These are phyloP conservation scores for Helicostylum pulchrum DNA, from an alignment of 192 early-diverging fungal genomes.

Conservation along the genomic window DNA sequence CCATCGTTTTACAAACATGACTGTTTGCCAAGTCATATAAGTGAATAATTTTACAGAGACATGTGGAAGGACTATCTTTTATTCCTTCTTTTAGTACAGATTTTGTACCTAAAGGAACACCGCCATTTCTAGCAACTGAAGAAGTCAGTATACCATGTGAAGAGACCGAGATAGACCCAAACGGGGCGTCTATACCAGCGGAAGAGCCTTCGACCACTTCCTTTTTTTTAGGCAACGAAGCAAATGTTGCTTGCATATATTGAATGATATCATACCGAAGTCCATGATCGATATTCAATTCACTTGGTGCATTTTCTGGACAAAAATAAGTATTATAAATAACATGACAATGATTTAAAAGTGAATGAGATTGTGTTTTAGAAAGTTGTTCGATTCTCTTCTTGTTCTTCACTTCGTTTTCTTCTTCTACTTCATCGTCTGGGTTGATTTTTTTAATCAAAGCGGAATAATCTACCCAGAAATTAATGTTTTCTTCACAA, in stretches of 20 bases:
- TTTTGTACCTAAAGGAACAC: background rate
- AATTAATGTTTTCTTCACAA: constrained; percentile 69
- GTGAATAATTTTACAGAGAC: constrained; percentile 10
- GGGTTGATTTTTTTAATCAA: constrained; percentile 37
- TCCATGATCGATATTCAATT: constrained; percentile 50
- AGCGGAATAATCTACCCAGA: constrained; percentile 51
- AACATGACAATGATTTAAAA: constrained; percentile 38
- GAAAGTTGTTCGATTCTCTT: too few relatives aligned
- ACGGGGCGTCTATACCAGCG: background rate
- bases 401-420: background rate
- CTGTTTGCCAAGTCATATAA: constrained; percentile 56
- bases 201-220: too few relatives aligned
- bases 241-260: constrained; percentile 41
- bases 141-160: background rate
- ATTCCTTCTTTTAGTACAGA: background rate
- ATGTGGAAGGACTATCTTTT: constrained; percentile 6
- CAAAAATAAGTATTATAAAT: constrained; percentile 51
- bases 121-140: background rate
- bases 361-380: constrained; percentile 25
- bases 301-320: constrained; percentile 30
- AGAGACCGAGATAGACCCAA: background rate
- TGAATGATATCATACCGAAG: constrained; percentile 43
- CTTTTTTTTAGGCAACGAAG: constrained; percentile 16
- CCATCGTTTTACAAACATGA: constrained; percentile 66
- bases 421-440: constrained; percentile 17